Percentiles rank a stretch among this genome's conserved stretches.
phyloP scores from a whole-genome alignment of 2,329 filamentous ascomycete genomes.

The Kalaharituber pfeilii region DNA sequence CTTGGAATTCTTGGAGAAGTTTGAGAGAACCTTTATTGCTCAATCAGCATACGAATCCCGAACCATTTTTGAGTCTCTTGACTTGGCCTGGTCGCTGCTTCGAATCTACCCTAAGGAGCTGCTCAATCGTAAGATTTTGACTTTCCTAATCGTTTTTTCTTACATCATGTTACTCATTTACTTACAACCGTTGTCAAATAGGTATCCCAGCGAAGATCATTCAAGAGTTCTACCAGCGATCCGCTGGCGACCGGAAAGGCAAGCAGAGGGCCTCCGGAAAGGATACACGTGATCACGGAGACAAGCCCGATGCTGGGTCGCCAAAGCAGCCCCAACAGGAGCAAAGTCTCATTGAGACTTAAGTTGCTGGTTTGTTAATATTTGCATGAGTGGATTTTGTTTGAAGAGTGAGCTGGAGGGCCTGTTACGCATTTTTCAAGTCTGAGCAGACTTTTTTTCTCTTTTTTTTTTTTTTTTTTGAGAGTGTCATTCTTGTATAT shows the following conservation, averaged over 20 bases:
- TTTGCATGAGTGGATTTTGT: too few species aligned
- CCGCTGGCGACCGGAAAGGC: constrained; percentile 43
- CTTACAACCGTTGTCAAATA: not conserved
- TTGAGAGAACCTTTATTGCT: constrained; percentile 84
- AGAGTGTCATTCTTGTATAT: too few species aligned
- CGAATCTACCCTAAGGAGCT: constrained; percentile 96
- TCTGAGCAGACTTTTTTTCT: too few species aligned
- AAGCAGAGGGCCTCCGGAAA: constrained; percentile 29
- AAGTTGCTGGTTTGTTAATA: constrained; percentile 20
- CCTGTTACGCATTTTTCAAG: too few species aligned
- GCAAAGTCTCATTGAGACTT: constrained; percentile 46
- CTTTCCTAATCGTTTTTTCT: not conserved
- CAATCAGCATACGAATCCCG: constrained; percentile 88
- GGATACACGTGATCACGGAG: constrained; percentile 28
- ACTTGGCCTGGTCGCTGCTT: constrained; percentile 89
- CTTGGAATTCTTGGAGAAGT: constrained; percentile 95
- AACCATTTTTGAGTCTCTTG: constrained; percentile 80
- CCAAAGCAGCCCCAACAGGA: constrained; percentile 31
- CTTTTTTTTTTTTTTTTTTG: too few species aligned
- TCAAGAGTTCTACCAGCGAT: constrained; percentile 65
- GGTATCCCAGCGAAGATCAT: constrained; percentile 60
- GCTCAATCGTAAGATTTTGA: constrained; percentile 51
- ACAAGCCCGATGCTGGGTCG: constrained; percentile 28
- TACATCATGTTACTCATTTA: constrained; percentile 23
- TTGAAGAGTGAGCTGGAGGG: too few species aligned